Evolutionary conservation across 78 protist species (phyloP).

Genomic region (Polysphondylium violaceum): DNA sequence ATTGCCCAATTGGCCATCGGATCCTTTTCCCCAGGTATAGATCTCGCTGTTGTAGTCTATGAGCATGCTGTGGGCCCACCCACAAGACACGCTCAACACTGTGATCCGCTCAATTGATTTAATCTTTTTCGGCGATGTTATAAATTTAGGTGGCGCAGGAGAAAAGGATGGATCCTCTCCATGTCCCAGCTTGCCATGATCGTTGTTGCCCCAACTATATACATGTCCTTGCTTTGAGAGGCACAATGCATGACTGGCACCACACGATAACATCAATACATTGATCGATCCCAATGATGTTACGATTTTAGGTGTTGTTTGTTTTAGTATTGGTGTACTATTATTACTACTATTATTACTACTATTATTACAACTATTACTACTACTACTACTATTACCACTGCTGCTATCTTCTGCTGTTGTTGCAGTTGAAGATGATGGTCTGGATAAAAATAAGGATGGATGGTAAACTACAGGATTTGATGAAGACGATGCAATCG

Average conservation of each 20-base stretch:
- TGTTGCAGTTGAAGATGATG: background rate
- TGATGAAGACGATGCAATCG: conserved; percentile 10
- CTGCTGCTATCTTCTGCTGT: background rate
- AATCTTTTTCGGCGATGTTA: background rate
- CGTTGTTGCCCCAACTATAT: conserved; percentile 34
- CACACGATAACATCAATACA: conserved; percentile 26
- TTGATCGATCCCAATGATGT: background rate
- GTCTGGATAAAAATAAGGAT: conserved; percentile 4
- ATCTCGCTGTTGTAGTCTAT: background rate
- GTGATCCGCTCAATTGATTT: background rate
- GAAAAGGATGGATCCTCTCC: background rate
- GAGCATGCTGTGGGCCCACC: conserved; percentile 30
- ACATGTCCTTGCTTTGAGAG: background rate
- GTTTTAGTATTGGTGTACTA: background rate
- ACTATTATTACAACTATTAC: background rate
- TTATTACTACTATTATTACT: background rate
- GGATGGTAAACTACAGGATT: too few species aligned
- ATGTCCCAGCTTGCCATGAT: conserved; percentile 35
- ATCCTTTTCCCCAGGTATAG: conserved; percentile 34
- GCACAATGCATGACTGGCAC: conserved; percentile 32
- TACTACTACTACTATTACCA: background rate
- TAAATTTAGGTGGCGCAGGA: background rate
- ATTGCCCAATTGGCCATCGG: conserved; percentile 48
- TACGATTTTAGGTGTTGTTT: background rate
- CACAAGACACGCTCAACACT: conserved; percentile 5